Evolutionary conservation across 2,329 filamentous ascomycete genomes (phyloP), one percentile per base, ranked within the genome.

Genomic region (Pyricularia grisea): DNA sequence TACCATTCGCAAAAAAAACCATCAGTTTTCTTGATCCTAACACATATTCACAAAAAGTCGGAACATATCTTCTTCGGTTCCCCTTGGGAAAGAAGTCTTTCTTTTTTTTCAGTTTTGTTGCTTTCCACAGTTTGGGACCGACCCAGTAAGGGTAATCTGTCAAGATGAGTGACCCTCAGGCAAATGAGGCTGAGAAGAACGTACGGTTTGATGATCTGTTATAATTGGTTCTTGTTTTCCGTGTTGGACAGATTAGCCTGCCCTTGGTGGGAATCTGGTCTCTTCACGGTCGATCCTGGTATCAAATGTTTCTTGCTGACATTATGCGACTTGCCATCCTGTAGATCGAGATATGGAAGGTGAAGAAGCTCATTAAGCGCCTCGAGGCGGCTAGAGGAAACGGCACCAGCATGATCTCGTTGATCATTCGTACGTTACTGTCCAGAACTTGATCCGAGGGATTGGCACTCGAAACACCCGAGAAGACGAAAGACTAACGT

Each of bases 301-400:
- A 67, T 68, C 65, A 23, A 17, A 67, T 17, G 5, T 36, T 9
- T 11, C 20, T 23, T 58, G 65, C 70, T 71, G 66, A 71, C 66
- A 20, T 28, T 27, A 3, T 28, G 11, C 3, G 28, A 33, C 33
- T 23, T 23, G 12, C 30, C 31, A 11, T 28, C 50, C 65, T 65
- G 74, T 74, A 88, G 86, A 90, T 90, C 77, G 88, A 90, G 82
- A 90, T 90, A 84, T 94, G 91, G 92, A 97, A 99, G 90, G 94
- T 99, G 79, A 99, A 99, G 88, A 99, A 99, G 87, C 86, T 99
- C 78, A 97, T 99, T 84, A 99, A 98, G 84, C 92, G 95, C 77
- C 92, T 99, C 76, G 95, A 98, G 82, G 92, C 93, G 72, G 96
- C 96, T 75, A 88, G 96, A 80, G 95, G 95, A 80, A 99, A 99